A percentile compares a stretch with the other conserved stretches of the same genome.
Evolutionary conservation across 208 protist genomes (phyloP).

Genomic region (Leishmania tarentolae): DNA sequence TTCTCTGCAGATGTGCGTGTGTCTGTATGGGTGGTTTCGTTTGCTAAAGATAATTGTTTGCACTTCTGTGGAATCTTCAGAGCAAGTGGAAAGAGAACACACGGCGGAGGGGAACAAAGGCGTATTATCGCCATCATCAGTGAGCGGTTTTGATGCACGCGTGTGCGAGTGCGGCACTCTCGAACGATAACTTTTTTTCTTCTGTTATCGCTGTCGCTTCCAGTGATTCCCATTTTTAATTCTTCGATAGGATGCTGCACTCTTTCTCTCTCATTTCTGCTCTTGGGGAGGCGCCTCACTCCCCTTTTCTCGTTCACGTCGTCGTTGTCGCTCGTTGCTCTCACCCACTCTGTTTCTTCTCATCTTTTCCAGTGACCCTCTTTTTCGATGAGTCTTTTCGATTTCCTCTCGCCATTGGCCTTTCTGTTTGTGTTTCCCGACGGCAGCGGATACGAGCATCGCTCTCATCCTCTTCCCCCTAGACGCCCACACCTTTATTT

Average conservation of each 20-base stretch:
- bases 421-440: background rate
- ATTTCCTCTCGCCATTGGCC: background rate
- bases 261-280: background rate
- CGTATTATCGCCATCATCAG: background rate
- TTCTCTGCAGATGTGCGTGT: background rate
- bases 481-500: background rate
- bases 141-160: background rate
- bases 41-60: background rate
- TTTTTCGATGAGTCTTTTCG: background rate
- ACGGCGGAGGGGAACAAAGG: no score
- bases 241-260: background rate
- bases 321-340: background rate
- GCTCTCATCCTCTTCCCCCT: background rate
- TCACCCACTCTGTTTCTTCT: background rate
- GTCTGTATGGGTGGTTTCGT: background rate
- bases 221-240: background rate
- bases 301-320: background rate
- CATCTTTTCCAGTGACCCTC: background rate
- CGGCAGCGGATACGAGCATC: background rate
- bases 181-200: background rate
- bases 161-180: background rate
- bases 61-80: background rate
- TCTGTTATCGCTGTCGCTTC: background rate
- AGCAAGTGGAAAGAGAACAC: background rate
- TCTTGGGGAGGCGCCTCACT: background rate